Evolutionary conservation across 306 rosid genomes (phyloP).

Genomic region (Vigna reflexopilosa): DNA sequence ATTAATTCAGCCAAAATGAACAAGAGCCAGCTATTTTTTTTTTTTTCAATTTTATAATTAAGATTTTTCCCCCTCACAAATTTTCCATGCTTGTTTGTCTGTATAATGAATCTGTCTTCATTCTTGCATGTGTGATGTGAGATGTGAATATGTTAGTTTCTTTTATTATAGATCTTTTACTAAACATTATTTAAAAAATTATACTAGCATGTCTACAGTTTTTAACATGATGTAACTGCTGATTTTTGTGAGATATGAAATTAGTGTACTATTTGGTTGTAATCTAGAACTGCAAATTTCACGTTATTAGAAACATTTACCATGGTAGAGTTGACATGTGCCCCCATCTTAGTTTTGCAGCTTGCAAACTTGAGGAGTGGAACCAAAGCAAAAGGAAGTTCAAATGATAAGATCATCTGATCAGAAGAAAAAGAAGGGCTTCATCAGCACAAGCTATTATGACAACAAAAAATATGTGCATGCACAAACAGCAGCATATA

Average conservation of each 20-base stretch:
- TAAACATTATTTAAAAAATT: too few relatives aligned
- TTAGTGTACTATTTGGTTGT: constrained; percentile 1
- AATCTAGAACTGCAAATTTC: constrained; percentile 13
- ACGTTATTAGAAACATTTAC: constrained; percentile 49
- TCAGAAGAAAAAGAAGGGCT: constrained; percentile 40
- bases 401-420: constrained; percentile 98
- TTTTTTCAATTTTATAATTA: not conserved
- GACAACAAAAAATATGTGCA: constrained; percentile 18
- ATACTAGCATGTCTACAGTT: constrained; percentile 1
- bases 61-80: not conserved
- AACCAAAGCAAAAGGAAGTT: constrained; percentile 92
- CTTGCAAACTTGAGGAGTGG: constrained; percentile 97
- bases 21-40: not conserved
- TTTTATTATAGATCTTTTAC: not conserved
- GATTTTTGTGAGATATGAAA: not conserved
- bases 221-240: not conserved
- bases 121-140: not conserved
- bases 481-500: constrained; percentile 22
- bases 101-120: too few relatives aligned
- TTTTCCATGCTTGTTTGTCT: too few relatives aligned
- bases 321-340: constrained; percentile 69
- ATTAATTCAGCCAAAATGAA: not conserved
- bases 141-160: not conserved
- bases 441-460: constrained; percentile 35
- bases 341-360: constrained; percentile 90